Conservation (phyloP, 352 stramenopile species). For the Saprolegnia diclina region DNA sequence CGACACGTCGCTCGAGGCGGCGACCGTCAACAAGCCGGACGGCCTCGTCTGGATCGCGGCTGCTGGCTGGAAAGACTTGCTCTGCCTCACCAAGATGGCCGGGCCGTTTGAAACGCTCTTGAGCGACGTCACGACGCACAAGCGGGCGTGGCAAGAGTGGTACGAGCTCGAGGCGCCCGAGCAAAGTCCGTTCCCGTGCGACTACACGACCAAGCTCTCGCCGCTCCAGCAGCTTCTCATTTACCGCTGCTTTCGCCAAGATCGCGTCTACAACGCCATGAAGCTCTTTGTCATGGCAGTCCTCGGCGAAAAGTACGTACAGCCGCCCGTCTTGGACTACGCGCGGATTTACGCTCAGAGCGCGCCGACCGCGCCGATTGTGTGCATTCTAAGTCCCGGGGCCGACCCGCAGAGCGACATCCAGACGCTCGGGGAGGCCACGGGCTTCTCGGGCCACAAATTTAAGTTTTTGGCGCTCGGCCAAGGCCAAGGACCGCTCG, state of each 20-base stretch:
- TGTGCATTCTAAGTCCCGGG: constrained; percentile 93
- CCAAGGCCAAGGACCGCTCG: constrained; percentile 90
- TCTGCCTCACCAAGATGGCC: constrained; percentile 69
- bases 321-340: constrained; percentile 93
- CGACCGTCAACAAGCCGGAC: constrained; percentile 63
- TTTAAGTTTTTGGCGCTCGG: constrained; percentile 93
- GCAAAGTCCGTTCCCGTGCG: constrained; percentile 65
- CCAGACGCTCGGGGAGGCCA: constrained; percentile 87
- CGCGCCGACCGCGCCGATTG: constrained; percentile 80
- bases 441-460: constrained; percentile 84
- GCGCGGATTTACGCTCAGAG: constrained; percentile 89
- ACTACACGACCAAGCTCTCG: constrained; percentile 69
- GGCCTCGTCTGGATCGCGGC: constrained; percentile 77
- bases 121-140: constrained; percentile 34
- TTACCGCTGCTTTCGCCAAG: constrained; percentile 91
- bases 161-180: constrained; percentile 93
- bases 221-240: constrained; percentile 89
- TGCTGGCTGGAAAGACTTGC: constrained; percentile 90
- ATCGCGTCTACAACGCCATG: constrained; percentile 94
- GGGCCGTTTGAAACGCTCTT: constrained; percentile 47
- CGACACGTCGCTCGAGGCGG: constrained; percentile 87
- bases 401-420: constrained; percentile 94
- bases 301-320: constrained; percentile 93
- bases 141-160: constrained; percentile 86
- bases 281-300: constrained; percentile 90